These are phyloP conservation scores for Suzukiozyma palmioleophila DNA, from an alignment of 1,139 yeast genomes.

Conservation along the genomic window DNA sequence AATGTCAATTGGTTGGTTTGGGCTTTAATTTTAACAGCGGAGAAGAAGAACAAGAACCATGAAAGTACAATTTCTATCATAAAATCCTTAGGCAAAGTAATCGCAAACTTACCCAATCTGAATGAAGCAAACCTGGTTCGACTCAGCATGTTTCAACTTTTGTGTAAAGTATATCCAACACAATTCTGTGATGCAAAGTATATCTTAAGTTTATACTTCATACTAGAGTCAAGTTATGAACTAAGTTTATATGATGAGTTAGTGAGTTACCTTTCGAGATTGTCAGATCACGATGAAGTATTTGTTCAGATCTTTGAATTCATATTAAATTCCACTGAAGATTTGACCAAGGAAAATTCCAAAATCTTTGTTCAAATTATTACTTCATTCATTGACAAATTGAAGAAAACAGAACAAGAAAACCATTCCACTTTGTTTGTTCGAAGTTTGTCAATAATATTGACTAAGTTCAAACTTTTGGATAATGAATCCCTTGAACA, in stretches of 20 bases:
- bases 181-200: slow-evolving; percentile 6
- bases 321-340: slow-evolving; percentile 5
- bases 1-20: slow-evolving; percentile 6
- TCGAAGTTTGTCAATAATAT: neutral
- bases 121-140: slow-evolving; percentile 7
- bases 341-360: slow-evolving; percentile 7
- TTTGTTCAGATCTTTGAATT: slow-evolving; percentile 9
- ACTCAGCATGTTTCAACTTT: slow-evolving; percentile 23
- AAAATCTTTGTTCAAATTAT: slow-evolving; percentile 10
- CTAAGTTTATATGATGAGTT: slow-evolving; percentile 9
- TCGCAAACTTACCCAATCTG: neutral
- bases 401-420: slow-evolving; percentile 5
- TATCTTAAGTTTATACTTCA: slow-evolving; percentile 9
- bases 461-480: slow-evolving; percentile 4
- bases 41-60: neutral
- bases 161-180: slow-evolving; percentile 14
- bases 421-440: neutral
- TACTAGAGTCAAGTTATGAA: slow-evolving; percentile 4
- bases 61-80: slow-evolving; percentile 4
- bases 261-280: slow-evolving; percentile 10
- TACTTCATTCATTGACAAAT: slow-evolving; percentile 6
- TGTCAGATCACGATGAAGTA: slow-evolving; percentile 8
- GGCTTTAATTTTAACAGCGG: slow-evolving; percentile 4
- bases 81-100: slow-evolving; percentile 7
- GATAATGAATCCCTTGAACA: slow-evolving; percentile 1